phyloP scores from a whole-genome alignment of 1,139 yeast species.

The Sugiyamaella grinbergsii region DNA sequence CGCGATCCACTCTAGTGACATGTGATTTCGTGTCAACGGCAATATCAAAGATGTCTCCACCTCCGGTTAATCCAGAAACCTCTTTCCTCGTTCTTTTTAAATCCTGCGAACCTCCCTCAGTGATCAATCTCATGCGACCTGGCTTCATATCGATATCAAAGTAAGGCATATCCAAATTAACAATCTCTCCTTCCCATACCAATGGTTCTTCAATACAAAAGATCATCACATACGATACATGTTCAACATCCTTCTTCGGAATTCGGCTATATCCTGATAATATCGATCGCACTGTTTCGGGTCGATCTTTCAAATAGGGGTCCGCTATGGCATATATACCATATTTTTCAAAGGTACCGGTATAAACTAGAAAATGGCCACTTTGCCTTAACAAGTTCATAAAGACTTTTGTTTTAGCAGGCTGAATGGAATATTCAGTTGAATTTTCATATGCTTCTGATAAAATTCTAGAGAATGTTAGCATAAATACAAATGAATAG shows the following conservation, averaged over 20 bases:
- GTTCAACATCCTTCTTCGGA: slow-evolving; percentile 36
- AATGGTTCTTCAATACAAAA: slow-evolving; percentile 82
- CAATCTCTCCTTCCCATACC: slow-evolving; percentile 86
- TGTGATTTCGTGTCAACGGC: slow-evolving; percentile 68
- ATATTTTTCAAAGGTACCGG: slow-evolving; percentile 70
- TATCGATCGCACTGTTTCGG: slow-evolving; percentile 45
- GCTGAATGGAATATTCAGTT: slow-evolving; percentile 64
- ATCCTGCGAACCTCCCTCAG: slow-evolving; percentile 60
- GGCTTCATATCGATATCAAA: slow-evolving; percentile 51
- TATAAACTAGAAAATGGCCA: slow-evolving; percentile 77
- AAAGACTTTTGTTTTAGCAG: slow-evolving; percentile 51
- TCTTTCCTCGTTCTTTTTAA: slow-evolving; percentile 49
- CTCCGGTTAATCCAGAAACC: slow-evolving; percentile 52
- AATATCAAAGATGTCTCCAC: slow-evolving; percentile 52
- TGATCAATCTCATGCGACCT: slow-evolving; percentile 71
- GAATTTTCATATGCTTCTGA: slow-evolving; percentile 77
- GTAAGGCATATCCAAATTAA: slow-evolving; percentile 54
- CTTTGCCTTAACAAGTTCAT: slow-evolving; percentile 61
- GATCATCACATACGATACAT: slow-evolving; percentile 65
- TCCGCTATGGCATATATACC: slow-evolving; percentile 78
- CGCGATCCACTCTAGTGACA: slow-evolving; percentile 71
- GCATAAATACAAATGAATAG: too few species aligned
- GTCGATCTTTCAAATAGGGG: slow-evolving; percentile 51
- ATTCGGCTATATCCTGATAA: slow-evolving; percentile 42
- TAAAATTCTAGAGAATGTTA: slow-evolving; percentile 47